Evolutionary conservation across 257 asterid genomes (phyloP).

Genomic region (Solanum pinnatisectum): DNA sequence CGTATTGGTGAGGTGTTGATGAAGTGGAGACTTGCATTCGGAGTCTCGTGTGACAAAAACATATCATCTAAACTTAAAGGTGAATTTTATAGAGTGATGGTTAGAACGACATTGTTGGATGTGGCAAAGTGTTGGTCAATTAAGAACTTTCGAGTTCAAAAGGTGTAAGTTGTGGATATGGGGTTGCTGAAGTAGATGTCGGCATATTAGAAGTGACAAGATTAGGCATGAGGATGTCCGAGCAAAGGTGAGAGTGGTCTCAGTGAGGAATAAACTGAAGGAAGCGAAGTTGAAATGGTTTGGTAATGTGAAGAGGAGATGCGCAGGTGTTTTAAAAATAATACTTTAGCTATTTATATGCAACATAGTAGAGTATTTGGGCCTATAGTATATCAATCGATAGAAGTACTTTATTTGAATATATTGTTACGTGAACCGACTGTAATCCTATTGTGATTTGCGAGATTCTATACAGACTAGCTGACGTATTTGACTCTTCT

Average conservation of each 20-base stretch:
- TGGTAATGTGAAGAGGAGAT: background rate
- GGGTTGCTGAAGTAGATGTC: background rate
- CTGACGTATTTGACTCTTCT: background rate
- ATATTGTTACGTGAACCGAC: background rate
- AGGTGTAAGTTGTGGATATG: background rate
- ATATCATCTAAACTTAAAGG: no score
- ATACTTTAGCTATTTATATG: background rate
- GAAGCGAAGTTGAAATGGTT: background rate
- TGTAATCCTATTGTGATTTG: accelerated
- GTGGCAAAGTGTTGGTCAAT: background rate
- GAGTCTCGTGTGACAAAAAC: background rate
- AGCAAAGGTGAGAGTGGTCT: background rate
- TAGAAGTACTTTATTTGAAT: background rate
- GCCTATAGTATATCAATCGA: background rate
- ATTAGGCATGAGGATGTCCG: background rate
- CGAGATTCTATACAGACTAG: background rate
- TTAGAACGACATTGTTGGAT: no score
- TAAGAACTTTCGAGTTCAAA: background rate
- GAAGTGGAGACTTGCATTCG: accelerated
- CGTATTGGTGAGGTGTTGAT: background rate
- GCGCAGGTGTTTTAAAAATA: background rate
- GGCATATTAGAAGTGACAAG: background rate
- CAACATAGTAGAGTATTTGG: background rate
- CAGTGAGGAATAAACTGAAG: background rate
- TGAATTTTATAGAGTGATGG: background rate